Evolutionary conservation across 768 basidiomycete species (phyloP), one percentile per base, ranked within the genome.

Genomic region (Cantharellus anzutake): DNA sequence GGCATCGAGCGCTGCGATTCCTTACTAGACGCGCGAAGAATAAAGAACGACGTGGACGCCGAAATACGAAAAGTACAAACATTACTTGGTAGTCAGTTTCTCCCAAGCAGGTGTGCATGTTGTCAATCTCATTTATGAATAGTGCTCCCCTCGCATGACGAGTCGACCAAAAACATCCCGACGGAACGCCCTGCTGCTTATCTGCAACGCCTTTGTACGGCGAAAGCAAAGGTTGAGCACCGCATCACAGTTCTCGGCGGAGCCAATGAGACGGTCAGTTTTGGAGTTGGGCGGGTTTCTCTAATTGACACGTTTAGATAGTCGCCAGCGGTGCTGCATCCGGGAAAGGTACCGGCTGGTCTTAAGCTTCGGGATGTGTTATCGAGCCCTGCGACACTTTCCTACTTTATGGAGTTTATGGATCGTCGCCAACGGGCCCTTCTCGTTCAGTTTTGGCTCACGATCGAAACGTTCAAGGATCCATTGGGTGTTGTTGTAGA

Each of bases 361-460:
- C 70, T 86, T 34, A 74, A 78, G 0, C 75, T 94, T 3, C 79
- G 86, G 42, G 85, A 90, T 58, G 77, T 98, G 57, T 79, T 99
- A 2, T 74, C 82, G 34, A 92, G 90, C 64, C 93, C 94, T 0
- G 84, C 82, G 42, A 90, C 91, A 0, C 77, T 98, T 2, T 90
- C 88, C 2, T 94, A 96, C 68, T 88, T 94, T 72, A 92, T 97
- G 83, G 96, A 99, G 72, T 96, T 89, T 66, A 93, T 97, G 89
- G 96, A 98, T 65, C 80, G 96, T 11, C 80, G 86, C 4, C 77
- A 81, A 61, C 80, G 85, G 39, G 86, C 92, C 7, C 67, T 88
- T 7, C 80, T 90, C 5, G 89, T 96, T 2, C 94, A 98, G 63
- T 99, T 97, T 71, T 98, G 94, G 94, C 74, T 98, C 1, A 90